A percentile compares a stretch with the other conserved stretches of the same genome.
phyloP scores from a whole-genome alignment of 169 alveolate genomes.

The Plasmodium ovale region DNA sequence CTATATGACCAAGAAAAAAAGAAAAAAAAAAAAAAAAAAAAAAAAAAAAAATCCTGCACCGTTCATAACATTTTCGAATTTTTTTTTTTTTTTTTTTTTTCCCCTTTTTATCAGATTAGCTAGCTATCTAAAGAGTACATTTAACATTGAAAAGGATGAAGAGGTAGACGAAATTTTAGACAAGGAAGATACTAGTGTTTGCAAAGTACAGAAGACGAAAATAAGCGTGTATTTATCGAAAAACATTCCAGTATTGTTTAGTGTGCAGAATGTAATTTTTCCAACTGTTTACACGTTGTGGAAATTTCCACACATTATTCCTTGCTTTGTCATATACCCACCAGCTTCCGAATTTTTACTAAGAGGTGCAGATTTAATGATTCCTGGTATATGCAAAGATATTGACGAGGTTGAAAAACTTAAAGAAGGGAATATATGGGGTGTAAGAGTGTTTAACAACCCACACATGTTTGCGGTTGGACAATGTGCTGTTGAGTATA shows the following conservation, averaged over 20 bases:
- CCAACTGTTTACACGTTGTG: constrained; percentile 79
- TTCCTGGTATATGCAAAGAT: constrained; percentile 80
- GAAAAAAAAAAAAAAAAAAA: too few species aligned
- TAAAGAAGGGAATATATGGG: constrained; percentile 75
- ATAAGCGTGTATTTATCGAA: constrained; percentile 41
- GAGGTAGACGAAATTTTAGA: constrained; percentile 40
- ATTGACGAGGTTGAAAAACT: constrained; percentile 40
- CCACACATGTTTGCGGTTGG: constrained; percentile 69
- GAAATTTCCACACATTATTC: constrained; percentile 75
- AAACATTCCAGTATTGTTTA: constrained; percentile 45
- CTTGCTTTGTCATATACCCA: constrained; percentile 75
- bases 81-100: constrained; percentile 3
- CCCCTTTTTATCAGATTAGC: constrained; percentile 26
- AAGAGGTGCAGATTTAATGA: constrained; percentile 82
- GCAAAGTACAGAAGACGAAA: constrained; percentile 62
- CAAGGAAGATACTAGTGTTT: constrained; percentile 48
- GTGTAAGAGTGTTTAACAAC: constrained; percentile 73
- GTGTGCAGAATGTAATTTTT: constrained; percentile 20
- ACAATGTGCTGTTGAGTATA: constrained; percentile 28
- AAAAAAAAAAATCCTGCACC: neutral
- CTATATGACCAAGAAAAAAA: too few species aligned
- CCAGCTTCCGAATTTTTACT: constrained; percentile 76
- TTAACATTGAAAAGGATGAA: constrained; percentile 50
- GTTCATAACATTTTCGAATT: neutral
- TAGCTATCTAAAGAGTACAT: constrained; percentile 22